These are phyloP conservation scores for Baorangia bicolor DNA, from an alignment of 768 basidiomycete genomes.

Conservation along the genomic window DNA sequence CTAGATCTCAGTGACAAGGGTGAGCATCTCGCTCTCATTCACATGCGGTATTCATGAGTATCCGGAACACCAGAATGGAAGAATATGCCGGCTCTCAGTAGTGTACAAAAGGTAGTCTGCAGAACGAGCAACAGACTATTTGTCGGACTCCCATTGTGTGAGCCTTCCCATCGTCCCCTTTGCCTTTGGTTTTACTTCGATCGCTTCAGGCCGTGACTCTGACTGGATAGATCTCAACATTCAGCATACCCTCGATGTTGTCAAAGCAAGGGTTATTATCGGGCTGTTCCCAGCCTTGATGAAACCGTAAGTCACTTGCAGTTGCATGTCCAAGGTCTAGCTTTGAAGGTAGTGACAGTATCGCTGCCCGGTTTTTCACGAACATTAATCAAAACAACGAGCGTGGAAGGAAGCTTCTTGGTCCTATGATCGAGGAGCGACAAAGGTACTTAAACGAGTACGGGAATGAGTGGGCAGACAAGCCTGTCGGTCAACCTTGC, in stretches of 20 bases:
- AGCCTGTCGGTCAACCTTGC: slow-evolving; percentile 24
- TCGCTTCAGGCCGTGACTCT: slow-evolving; percentile 36
- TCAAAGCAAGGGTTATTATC: slow-evolving; percentile 18
- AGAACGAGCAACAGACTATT: slow-evolving; percentile 46
- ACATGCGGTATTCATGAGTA: too few species aligned
- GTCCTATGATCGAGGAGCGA: slow-evolving; percentile 33
- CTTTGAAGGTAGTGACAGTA: too few species aligned
- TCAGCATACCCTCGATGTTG: slow-evolving; percentile 29
- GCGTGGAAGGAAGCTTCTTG: slow-evolving; percentile 17
- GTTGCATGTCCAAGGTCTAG: too few species aligned
- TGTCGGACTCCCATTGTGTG: slow-evolving; percentile 50
- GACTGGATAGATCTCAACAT: slow-evolving; percentile 36
- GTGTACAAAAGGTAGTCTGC: slow-evolving; percentile 13
- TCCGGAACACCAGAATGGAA: slow-evolving; percentile 40
- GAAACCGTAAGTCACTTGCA: background rate
- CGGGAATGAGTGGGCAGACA: slow-evolving; percentile 29
- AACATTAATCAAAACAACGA: too few species aligned
- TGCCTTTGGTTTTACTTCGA: slow-evolving; percentile 3
- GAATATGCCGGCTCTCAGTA: slow-evolving; percentile 24
- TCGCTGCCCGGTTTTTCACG: too few species aligned
- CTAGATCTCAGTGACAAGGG: slow-evolving; percentile 26
- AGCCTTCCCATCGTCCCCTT: background rate
- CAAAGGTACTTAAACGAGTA: slow-evolving; percentile 17
- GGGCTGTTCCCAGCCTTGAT: slow-evolving; percentile 29
- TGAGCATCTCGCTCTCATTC: background rate